These are phyloP conservation scores for Penicillium sp. DNA, from an alignment of 2,329 filamentous ascomycete genomes.

Conservation along the genomic window DNA sequence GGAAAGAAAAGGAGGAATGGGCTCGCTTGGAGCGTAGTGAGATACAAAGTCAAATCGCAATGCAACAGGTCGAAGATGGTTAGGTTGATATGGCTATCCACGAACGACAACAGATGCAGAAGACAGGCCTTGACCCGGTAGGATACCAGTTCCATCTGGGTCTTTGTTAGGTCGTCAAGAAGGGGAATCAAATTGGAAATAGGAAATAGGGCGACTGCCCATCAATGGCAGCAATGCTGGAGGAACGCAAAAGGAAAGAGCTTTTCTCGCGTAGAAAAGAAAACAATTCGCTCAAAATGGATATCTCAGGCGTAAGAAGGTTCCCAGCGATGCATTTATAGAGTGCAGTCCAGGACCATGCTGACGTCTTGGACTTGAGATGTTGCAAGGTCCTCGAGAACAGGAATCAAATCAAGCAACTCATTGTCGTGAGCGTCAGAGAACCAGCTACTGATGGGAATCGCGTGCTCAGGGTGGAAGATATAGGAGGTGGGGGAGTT, in stretches of 20 bases:
- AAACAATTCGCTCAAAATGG: slow-evolving; percentile 29
- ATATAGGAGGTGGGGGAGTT: slow-evolving; percentile 99
- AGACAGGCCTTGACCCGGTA: slow-evolving; percentile 13
- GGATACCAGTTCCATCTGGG: slow-evolving; percentile 26
- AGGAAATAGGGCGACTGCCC: slow-evolving; percentile 8
- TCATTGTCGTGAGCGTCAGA: slow-evolving; percentile 99
- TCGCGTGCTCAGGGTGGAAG: slow-evolving; percentile 97
- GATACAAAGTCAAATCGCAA: slow-evolving; percentile 17
- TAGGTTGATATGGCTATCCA: slow-evolving; percentile 9
- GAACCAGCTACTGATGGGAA: slow-evolving; percentile 99
- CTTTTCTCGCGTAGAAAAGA: slow-evolving; percentile 25
- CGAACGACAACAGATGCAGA: slow-evolving; percentile 19
- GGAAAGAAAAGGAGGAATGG: slow-evolving; percentile 15
- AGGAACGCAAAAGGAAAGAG: slow-evolving; percentile 15
- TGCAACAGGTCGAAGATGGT: slow-evolving; percentile 16
- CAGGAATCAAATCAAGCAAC: slow-evolving; percentile 92
- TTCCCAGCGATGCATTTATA: slow-evolving; percentile 48
- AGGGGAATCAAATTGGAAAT: slow-evolving; percentile 13
- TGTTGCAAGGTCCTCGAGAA: slow-evolving; percentile 93
- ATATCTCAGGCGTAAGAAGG: slow-evolving; percentile 31
- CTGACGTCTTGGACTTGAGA: slow-evolving; percentile 91
- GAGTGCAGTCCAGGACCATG: slow-evolving; percentile 86
- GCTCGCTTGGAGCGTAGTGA: slow-evolving; percentile 25
- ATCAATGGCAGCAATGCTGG: slow-evolving; percentile 17
- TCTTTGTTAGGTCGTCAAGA: slow-evolving; percentile 11